phyloP scores from a whole-genome alignment of 805 yeast species.

The Zygosaccharomyces lentus region DNA sequence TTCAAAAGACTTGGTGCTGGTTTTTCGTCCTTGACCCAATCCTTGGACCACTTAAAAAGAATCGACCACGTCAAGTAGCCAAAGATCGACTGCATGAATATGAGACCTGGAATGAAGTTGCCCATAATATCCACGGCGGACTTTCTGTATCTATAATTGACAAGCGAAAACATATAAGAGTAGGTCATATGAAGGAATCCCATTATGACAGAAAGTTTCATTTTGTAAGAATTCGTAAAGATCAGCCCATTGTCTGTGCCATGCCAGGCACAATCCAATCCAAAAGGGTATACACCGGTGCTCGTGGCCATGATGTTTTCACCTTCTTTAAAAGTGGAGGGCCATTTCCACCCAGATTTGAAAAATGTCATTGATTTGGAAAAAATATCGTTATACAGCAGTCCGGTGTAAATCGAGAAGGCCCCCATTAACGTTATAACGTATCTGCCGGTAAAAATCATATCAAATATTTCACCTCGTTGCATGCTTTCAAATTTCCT shows the following conservation, averaged over 20 bases:
- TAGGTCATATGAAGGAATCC: constrained; percentile 95
- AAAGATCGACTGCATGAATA: constrained; percentile 94
- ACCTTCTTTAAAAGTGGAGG: constrained; percentile 63
- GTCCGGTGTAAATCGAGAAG: constrained; percentile 93
- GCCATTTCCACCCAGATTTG: constrained; percentile 93
- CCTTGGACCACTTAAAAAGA: constrained; percentile 89
- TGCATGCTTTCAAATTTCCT: constrained; percentile 59
- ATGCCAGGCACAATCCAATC: constrained; percentile 95
- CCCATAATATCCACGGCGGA: constrained; percentile 81
- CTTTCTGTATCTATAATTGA: constrained; percentile 66
- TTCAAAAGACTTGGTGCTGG: constrained; percentile 92
- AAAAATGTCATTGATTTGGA: constrained; percentile 87
- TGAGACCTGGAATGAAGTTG: constrained; percentile 87
- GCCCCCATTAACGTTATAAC: constrained; percentile 87
- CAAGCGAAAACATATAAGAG: constrained; percentile 78
- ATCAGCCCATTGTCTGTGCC: constrained; percentile 89
- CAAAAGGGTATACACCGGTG: constrained; percentile 71
- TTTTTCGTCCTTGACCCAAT: constrained; percentile 73
- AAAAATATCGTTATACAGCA: constrained; percentile 89
- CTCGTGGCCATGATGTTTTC: constrained; percentile 63
- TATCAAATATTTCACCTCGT: constrained; percentile 91
- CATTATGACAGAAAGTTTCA: constrained; percentile 92
- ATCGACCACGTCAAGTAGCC: constrained; percentile 86
- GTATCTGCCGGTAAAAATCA: constrained; percentile 94
- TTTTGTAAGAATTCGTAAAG: constrained; percentile 92